Evolutionary conservation across 805 yeast genomes (phyloP), one percentile per base, ranked within the genome.

Genomic region (Yamadazyma endophytica): DNA sequence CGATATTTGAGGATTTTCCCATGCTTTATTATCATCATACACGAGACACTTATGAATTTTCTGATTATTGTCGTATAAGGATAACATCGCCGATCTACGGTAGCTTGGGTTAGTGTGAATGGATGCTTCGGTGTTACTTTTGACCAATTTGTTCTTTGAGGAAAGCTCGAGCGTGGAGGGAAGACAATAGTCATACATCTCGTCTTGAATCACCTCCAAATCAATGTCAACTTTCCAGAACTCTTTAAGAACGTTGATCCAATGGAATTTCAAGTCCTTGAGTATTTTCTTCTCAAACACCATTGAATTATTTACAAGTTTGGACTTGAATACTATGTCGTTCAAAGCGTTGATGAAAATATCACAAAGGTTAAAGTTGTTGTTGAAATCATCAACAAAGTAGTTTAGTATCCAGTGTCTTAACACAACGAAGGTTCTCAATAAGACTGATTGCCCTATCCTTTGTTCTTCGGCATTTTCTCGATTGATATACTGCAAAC

Each of bases 351-450:
- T 56, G 16, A 81, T 61, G 52, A 89, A 64, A 13, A 36, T 21
- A 30, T 65, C 66, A 39, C 72, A 61, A 20, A 66, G 42, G 18
- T 40, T 33, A 4, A 35, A 33, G 40, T 64, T 54, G 11, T 50
- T 30, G 29, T 54, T 58, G 38, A 66, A 92, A 55, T 92, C 97
- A 50, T 85, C 90, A 24, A 77, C 70, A 47, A 87, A 92, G 54
- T 85, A 89, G 55, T 89, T 90, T 37, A 85, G 58, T 13, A 90
- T 54, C 95, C 97, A 90, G 60, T 86, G 95, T 48, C 97, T 74
- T 25, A 92, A 46, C 17, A 83, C 79, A 17, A 86, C 96, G 61
- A 89, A 90, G 0, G 95, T 81, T 46, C 97, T 69, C 21, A 89
- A 71, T 9, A 85, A 63, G 2, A 82, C 79, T 26, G 82, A 64